phyloP scores from a whole-genome alignment of 352 stramenopile genomes.

The Phytophthora sp. region DNA sequence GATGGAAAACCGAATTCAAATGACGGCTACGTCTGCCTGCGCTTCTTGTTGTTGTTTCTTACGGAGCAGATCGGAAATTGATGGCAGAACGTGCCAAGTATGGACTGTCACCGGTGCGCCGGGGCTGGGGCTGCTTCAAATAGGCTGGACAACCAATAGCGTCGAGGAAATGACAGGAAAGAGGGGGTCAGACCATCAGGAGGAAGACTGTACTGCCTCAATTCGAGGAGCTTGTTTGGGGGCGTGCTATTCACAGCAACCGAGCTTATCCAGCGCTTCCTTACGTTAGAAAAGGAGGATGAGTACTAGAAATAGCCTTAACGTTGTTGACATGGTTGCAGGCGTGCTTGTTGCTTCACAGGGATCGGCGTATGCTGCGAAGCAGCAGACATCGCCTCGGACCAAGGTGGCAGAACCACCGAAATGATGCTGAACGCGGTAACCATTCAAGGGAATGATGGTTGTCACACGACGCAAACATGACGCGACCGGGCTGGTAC shows the following conservation, averaged over 20 bases:
- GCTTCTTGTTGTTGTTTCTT: slow-evolving; percentile 19
- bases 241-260: background rate
- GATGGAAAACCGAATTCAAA: too few relatives aligned
- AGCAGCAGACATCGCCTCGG: too few relatives aligned
- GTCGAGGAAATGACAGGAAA: background rate
- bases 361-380: too few relatives aligned
- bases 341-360: too few relatives aligned
- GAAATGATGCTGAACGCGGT: slow-evolving; percentile 28
- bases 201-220: too few relatives aligned
- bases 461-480: slow-evolving; percentile 11
- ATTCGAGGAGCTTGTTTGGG: too few relatives aligned
- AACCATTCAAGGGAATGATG: slow-evolving; percentile 24
- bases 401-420: slow-evolving; percentile 24
- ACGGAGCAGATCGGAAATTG: slow-evolving; percentile 27
- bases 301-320: slow-evolving; percentile 1
- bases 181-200: slow-evolving; percentile 15
- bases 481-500: background rate
- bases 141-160: slow-evolving; percentile 21
- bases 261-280: background rate
- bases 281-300: too few relatives aligned
- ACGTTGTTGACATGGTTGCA: background rate
- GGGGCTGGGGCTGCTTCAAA: slow-evolving; percentile 17
- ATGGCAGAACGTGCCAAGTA: slow-evolving; percentile 5
- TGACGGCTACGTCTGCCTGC: too few relatives aligned
- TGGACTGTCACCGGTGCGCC: background rate